Evolutionary conservation across 305 asterid species (phyloP), one percentile per base, ranked within the genome.

Genomic region (Striga hermonthica): DNA sequence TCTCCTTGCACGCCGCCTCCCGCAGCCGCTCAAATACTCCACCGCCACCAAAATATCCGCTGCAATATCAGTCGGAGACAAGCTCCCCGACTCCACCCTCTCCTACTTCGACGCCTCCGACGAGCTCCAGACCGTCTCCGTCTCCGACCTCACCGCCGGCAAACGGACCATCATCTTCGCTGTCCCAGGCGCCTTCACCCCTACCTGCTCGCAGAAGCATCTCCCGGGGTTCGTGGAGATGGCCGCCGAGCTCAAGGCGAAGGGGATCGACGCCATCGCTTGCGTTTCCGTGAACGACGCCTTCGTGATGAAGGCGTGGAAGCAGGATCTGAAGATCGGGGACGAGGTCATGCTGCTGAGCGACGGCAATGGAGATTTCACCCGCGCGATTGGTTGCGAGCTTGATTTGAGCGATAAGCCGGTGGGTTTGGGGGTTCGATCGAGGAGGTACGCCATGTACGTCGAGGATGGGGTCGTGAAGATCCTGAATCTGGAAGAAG

Each of bases 271-370:
- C 40, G 74, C 90, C n/a, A 87, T 92, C 40, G 98, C 88, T 9
- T 92, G 98, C 66, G 64, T 92, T 14, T 87, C 98, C 47, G 97
- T 92, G 31, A 89, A 92, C 68, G 97, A 92, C 56, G 96, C 93
- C 0, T 87, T 92, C 77, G 97, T 89, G 66, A 87, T 92, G 97
- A 87, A 92, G 87, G 92, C 91, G 64, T 92, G 98, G 98, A 90
- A 84, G 89, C 78, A 79, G 87, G 70, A 87, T 71, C 44, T 86
- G 84, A 73, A 76, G 13, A 64, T 92, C 0, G 79, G 77, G 3
- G 95, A 84, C 12, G 95, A 86, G 55, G 89, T 92, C 15, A 31
- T 89, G 91, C 39, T 92, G 79, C 59, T 92, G 81, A 92, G 97
- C 57, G 97, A 92, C 65, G 97, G 97, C 3, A 92, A 92, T 62